phyloP scores from a whole-genome alignment of 2,329 filamentous ascomycete genomes.

The Colletotrichum salicis region DNA sequence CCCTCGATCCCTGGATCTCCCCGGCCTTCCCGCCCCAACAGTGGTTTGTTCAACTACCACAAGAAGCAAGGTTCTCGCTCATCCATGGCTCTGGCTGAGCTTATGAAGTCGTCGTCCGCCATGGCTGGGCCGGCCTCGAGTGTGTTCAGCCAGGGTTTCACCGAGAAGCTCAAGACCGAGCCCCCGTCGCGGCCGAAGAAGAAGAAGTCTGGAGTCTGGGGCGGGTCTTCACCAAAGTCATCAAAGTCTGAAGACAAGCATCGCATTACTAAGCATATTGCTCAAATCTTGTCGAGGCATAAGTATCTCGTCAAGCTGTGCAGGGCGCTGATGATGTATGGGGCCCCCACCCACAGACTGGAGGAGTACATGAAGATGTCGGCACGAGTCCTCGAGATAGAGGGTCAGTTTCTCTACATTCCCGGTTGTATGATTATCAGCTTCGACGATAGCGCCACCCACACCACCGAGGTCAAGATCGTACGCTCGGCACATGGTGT shows the following conservation, averaged over 20 bases:
- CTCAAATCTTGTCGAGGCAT: conserved; percentile 79
- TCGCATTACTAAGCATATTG: conserved; percentile 68
- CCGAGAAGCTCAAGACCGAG: conserved; percentile 55
- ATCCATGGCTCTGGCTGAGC: conserved; percentile 58
- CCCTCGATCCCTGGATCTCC: conserved; percentile 40
- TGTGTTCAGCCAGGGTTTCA: conserved; percentile 55
- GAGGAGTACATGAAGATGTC: conserved; percentile 95
- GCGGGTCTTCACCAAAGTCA: conserved; percentile 18
- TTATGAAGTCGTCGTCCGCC: conserved; percentile 65
- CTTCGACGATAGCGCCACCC: conserved; percentile 79
- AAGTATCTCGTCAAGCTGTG: conserved; percentile 87
- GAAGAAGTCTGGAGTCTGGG: conserved; percentile 32
- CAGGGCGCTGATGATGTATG: conserved; percentile 87
- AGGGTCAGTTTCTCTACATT: conserved; percentile 89
- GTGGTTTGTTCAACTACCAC: conserved; percentile 53
- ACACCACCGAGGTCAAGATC: conserved; percentile 84
- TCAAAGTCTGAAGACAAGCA: conserved; percentile 43
- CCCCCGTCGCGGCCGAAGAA: conserved; percentile 50
- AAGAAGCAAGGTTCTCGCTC: conserved; percentile 55
- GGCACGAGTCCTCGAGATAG: conserved; percentile 86
- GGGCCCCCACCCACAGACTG: conserved; percentile 88
- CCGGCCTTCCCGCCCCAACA: conserved; percentile 47
- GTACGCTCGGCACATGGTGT: conserved; percentile 76
- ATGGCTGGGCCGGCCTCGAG: conserved; percentile 60
- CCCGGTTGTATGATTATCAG: conserved; percentile 95